Base-by-base conservation (phyloP, 805 yeast species). In the Candida manassasensis region DNA sequence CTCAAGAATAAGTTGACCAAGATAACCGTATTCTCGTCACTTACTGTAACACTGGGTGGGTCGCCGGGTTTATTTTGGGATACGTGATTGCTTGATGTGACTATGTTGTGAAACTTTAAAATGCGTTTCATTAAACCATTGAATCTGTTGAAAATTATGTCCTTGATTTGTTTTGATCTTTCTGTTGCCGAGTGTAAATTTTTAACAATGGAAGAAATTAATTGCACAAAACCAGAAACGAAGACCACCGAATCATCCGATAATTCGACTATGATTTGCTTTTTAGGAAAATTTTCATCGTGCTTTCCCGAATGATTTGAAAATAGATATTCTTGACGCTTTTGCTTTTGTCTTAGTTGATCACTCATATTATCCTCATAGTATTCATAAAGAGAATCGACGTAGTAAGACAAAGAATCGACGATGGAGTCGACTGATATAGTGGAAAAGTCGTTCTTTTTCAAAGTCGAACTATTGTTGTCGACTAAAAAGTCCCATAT, bases 171-270 rank as follows among this genome's bases (percentile, higher is more conserved):
- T 10, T 37, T 49, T 0, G 59, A 48, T 27, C 55, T 47, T 15
- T 52, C 57, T 15, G 42, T 42, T 8, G 38, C 36, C 4, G 52
- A 40, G 4, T 52, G 29, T 19, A 60, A 46, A 39, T 65, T 62
- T 26, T 46, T 49, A 6, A 60, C 59, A 9, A 67, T 50, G 4
- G 57, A 47, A 2, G 69, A 55, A 9, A 88, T 62, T 33, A 93
- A 60, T 17, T 84, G 78, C 39, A 87, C 63, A 45, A 84, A 79
- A 0, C 95, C 84, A 0, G 89, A 73, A 5, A 88, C 64, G 35
- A 84, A 78, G 6, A 86, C 71, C 6, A 85, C 61, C 0, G 89
- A 82, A 52, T 88, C 96, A 44, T 86, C 95, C 22, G 84, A 83
- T 21, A 88, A 63, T 34, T 81, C 86, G 8, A 67, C 59, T 6